These are phyloP conservation scores for Hyphodiscus hymeniophilus DNA, from an alignment of 495 filamentous ascomycete genomes.

Conservation along the genomic window DNA sequence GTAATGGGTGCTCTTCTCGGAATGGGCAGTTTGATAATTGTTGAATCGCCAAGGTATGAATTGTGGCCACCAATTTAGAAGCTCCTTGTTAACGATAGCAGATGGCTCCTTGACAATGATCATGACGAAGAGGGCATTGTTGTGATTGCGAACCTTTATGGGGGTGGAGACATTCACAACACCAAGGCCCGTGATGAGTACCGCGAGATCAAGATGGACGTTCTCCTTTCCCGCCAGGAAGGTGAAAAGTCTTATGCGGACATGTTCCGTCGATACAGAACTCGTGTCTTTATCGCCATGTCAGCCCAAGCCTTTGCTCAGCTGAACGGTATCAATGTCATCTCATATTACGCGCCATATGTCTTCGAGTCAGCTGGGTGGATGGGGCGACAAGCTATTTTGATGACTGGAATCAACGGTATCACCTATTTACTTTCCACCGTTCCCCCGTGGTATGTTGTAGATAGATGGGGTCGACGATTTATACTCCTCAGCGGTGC, in stretches of 20 bases:
- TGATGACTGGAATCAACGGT: slow-evolving; percentile 97
- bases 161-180: slow-evolving; percentile 89
- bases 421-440: slow-evolving; percentile 87
- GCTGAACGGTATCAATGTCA: slow-evolving; percentile 98
- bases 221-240: slow-evolving; percentile 85
- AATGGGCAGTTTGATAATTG: slow-evolving; percentile 82
- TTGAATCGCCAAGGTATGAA: slow-evolving; percentile 83
- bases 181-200: slow-evolving; percentile 87
- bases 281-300: slow-evolving; percentile 97
- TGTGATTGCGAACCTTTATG: slow-evolving; percentile 95
- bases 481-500: slow-evolving; percentile 88
- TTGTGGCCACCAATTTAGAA: not conserved
- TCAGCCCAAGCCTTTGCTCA: slow-evolving; percentile 94
- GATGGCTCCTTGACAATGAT: slow-evolving; percentile 96
- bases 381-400: slow-evolving; percentile 78
- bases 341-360: slow-evolving; percentile 94
- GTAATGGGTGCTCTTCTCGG: slow-evolving; percentile 83
- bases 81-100: slow-evolving; percentile 27
- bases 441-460: slow-evolving; percentile 94
- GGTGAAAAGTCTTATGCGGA: slow-evolving; percentile 86
- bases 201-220: slow-evolving; percentile 97
- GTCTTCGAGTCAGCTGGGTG: slow-evolving; percentile 97
- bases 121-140: slow-evolving; percentile 97
- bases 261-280: slow-evolving; percentile 91
- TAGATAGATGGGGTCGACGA: slow-evolving; percentile 86